Evolutionary conservation across 176 grass and related monocot genomes (phyloP), one percentile per base, ranked within the genome.

Genomic region (Oryza punctata): DNA sequence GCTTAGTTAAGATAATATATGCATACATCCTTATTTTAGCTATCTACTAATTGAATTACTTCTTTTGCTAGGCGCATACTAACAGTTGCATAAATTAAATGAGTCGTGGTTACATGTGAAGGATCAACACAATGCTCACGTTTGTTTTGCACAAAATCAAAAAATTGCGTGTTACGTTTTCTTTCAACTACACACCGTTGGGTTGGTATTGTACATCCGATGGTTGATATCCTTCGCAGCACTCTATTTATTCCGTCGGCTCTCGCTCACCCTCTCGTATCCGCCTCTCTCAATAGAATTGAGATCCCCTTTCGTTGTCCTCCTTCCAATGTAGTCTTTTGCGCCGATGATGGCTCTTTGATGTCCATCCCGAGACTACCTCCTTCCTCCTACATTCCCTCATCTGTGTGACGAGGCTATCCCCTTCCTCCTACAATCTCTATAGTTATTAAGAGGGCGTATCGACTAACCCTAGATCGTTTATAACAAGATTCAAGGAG

Each of bases 211-310:
- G 15, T 1, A 3, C 4, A 65, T 78, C 32, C 1, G 10, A 64
- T 6, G 14, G 1, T 16, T 0, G 0, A 11, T 54, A 15, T 65
- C 6, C 14, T 15, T 1, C 4, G 0, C 11, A 35, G 1, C 7
- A 0, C 37, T 44, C 25, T 46, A 19, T 66, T 21, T 78, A 66
- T 46, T n/a, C 1, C 5, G 9, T 1, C 14, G 0, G 3, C 13
- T 11, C 35, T n/a, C 9, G 0, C 8, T 1, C 33, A 13, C 13
- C 12, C 10, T 25, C 12, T 28, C 18, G 26, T 26, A 14, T 47
- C 25, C 26, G 13, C 40, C 46, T 47, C 40, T 67, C 5, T 21
- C 12, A 0, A 49, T 49, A 49, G 49, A 52, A 52, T 18, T 1
- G 6, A 52, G 49, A 52, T 52, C 49, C 4, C 15, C 49, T 7